Percentiles rank a stretch among this genome's conserved stretches.
phyloP scores from a whole-genome alignment of 2,329 filamentous ascomycete species.

The Fusarium nelsonii region DNA sequence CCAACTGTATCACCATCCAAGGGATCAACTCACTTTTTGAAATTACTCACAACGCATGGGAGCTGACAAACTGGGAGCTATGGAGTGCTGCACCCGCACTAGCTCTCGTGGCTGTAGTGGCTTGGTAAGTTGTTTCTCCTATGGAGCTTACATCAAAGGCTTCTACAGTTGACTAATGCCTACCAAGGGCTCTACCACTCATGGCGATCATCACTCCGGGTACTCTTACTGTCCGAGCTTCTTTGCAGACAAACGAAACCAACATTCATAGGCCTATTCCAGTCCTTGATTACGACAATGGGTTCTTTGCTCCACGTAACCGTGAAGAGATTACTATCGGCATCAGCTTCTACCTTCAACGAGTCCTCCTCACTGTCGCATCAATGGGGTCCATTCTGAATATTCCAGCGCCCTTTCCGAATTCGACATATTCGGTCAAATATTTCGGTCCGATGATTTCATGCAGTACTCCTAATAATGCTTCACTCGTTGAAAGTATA shows the following conservation, averaged over 20 bases:
- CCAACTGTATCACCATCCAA: not conserved
- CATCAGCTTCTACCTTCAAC: not conserved
- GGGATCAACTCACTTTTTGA: conserved; percentile 15
- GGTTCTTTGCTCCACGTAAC: not conserved
- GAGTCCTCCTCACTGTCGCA: not conserved
- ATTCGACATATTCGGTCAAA: conserved; percentile 10
- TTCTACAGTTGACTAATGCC: not conserved
- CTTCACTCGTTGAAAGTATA: not conserved
- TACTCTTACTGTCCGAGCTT: not conserved
- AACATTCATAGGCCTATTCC: not conserved
- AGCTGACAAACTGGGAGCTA: not conserved
- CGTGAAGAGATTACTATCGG: accelerated
- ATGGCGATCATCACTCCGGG: conserved; percentile 19
- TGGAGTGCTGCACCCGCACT: conserved; percentile 5
- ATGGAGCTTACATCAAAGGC: no score
- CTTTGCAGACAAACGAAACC: not conserved
- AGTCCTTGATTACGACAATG: not conserved
- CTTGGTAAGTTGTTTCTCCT: conserved; percentile 1
- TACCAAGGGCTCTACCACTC: not conserved
- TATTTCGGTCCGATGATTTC: conserved; percentile 12
- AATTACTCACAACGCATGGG: not conserved
- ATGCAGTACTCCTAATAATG: not conserved
- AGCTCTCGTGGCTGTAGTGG: not conserved
- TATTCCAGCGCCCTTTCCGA: conserved; percentile 12
- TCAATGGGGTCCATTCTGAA: not conserved